Evolutionary conservation across 2,329 filamentous ascomycete genomes (phyloP).

Genomic region (Akanthomyces uredinophilus): DNA sequence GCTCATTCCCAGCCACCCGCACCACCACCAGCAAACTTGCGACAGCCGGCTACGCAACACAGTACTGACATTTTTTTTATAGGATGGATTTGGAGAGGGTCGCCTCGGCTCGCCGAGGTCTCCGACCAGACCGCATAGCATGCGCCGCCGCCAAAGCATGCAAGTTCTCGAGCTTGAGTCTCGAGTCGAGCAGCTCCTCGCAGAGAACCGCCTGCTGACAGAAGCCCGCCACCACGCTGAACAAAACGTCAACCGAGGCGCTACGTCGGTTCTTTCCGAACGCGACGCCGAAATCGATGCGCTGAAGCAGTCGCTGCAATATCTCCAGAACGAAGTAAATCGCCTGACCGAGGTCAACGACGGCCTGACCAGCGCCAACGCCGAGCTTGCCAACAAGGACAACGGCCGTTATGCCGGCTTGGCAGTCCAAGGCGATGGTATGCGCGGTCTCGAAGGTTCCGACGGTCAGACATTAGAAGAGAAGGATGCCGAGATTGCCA

Average conservation of each 20-base stretch:
- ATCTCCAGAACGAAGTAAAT: conserved; percentile 74
- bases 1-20: conserved; percentile 7
- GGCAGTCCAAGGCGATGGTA: conserved; percentile 58
- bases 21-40: not conserved
- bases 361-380: conserved; percentile 70
- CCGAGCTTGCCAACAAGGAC: conserved; percentile 69
- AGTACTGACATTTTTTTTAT: conserved; percentile 24
- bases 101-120: conserved; percentile 82
- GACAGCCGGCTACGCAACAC: not conserved
- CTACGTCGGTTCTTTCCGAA: conserved; percentile 67
- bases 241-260: conserved; percentile 57
- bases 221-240: conserved; percentile 69
- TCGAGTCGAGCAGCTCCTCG: conserved; percentile 74
- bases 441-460: conserved; percentile 64
- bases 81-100: conserved; percentile 94
- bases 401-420: conserved; percentile 64
- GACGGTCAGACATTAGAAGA: conserved; percentile 64
- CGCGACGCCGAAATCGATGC: conserved; percentile 83
- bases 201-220: conserved; percentile 76
- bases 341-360: conserved; percentile 80
- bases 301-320: conserved; percentile 72
- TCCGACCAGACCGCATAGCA: conserved; percentile 87
- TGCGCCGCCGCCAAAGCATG: conserved; percentile 96
- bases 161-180: conserved; percentile 89
- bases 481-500: conserved; percentile 78